A percentile compares a stretch with the other conserved stretches of the same genome.
Evolutionary conservation across 192 early-diverging fungal species (phyloP).

Genomic region (Entophlyctis helioformis): DNA sequence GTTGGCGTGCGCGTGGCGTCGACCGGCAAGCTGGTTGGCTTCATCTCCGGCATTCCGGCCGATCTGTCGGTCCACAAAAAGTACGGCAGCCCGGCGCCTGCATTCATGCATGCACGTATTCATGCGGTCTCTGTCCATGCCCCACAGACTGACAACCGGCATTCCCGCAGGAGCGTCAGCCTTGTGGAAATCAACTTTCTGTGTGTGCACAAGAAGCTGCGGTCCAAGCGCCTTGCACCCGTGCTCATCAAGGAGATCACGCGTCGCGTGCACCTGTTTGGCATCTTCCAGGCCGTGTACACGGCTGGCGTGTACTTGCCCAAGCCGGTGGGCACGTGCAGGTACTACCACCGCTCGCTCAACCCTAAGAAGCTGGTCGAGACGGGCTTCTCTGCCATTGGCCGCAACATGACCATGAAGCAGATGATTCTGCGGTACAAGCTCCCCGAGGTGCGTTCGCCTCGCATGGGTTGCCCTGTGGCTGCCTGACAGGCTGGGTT

Average conservation of each 20-base stretch:
- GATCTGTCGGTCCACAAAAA: slow-evolving; percentile 58
- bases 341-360: slow-evolving; percentile 89
- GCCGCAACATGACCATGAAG: slow-evolving; percentile 58
- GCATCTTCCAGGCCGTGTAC: slow-evolving; percentile 97
- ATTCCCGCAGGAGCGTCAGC: slow-evolving; percentile 35
- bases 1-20: slow-evolving; percentile 78
- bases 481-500: no score
- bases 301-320: slow-evolving; percentile 87
- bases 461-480: no score
- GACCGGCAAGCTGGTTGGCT: slow-evolving; percentile 80
- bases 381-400: slow-evolving; percentile 77
- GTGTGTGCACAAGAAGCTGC: slow-evolving; percentile 91
- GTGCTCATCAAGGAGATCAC: slow-evolving; percentile 97
- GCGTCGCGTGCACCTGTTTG: slow-evolving; percentile 75
- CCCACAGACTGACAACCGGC: neutral
- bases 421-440: slow-evolving; percentile 61
- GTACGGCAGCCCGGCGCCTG: no score
- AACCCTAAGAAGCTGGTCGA: slow-evolving; percentile 94
- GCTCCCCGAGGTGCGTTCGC: slow-evolving; percentile 33
- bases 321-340: slow-evolving; percentile 64
- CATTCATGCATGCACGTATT: no score
- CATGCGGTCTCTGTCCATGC: no score
- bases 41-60: slow-evolving; percentile 89
- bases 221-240: slow-evolving; percentile 87
- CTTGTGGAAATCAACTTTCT: slow-evolving; percentile 98